Evolutionary conservation across 495 filamentous ascomycete genomes (phyloP), one percentile per base, ranked within the genome.

Genomic region (Niebla homalea): DNA sequence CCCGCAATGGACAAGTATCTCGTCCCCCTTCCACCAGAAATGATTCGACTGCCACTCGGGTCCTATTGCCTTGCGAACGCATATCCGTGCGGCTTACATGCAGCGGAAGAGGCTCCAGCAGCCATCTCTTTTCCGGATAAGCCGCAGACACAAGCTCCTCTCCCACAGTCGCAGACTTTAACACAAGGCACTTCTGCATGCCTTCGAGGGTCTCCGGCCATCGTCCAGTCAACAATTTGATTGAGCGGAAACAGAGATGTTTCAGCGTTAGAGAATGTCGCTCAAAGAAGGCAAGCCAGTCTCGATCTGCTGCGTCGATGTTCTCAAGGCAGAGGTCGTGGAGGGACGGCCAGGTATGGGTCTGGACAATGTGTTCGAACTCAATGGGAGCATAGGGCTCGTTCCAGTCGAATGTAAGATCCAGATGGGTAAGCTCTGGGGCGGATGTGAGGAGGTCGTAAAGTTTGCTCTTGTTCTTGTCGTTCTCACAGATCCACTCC

Each of bases 201-300:
- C 39, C 23, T 35, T 52, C 41, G 18, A 52, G 41, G 19, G 39
- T 38, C 32, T 44, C 25, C 14, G 42, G 25, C 49, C 49, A 52
- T 3, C 15, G 10, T 4, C 49, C 49, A 23, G 36, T 32, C 5
- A 44, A 20, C 40, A 52, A n/a, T 12, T 19, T 46, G 18, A 52
- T 46, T 2, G 12, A 22, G 0, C 4, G 19, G 23, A 52, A 18
- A 23, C 1, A 21, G 8, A 52, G 15, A 23, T 26, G 18, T 38
- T 46, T 52, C 22, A 52, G 15, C 5, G 42, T 52, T 8, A 14
- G 1, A 1, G 42, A 26, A 36, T 52, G 49, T 16, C 49, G 40
- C 26, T 52, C n/a, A 35, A 52, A 46, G 32, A 39, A 52, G 4
- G 15, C 19, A 14, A 52, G 20, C 23, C 40, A 46, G 3, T 52